Evolutionary conservation across 73 alveolate genomes (phyloP).

Genomic region (Loxodes magnus): DNA sequence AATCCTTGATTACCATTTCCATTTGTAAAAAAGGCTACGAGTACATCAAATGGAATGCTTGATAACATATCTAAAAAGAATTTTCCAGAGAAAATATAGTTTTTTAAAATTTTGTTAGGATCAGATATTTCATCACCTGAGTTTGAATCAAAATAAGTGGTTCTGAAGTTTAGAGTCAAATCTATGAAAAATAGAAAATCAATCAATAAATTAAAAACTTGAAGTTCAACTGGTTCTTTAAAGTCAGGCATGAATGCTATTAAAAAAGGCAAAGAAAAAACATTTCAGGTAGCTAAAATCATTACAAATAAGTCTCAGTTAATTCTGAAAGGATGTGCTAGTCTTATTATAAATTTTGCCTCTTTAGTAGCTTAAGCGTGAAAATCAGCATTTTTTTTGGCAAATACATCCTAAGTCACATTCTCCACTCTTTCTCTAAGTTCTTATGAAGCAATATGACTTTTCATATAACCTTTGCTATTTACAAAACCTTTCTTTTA

Average conservation of each 20-base stretch:
- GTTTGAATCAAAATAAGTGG: constrained; percentile 17
- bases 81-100: constrained; percentile 33
- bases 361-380: not conserved
- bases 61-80: constrained; percentile 33
- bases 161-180: constrained; percentile 19
- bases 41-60: constrained; percentile 28
- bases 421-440: not conserved
- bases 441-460: too few relatives aligned
- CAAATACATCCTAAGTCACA: not conserved
- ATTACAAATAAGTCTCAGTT: constrained; percentile 18
- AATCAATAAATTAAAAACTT: not conserved
- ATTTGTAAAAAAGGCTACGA: too few relatives aligned
- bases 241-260: constrained; percentile 15
- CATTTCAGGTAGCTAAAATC: constrained; percentile 13
- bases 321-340: constrained; percentile 13
- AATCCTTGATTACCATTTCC: constrained; percentile 6
- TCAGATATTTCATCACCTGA: constrained; percentile 36
- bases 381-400: not conserved
- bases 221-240: not conserved
- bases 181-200: constrained; percentile 17
- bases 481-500: too few relatives aligned
- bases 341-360: constrained; percentile 14
- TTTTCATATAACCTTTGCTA: too few relatives aligned
- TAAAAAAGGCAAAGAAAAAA: constrained; percentile 18
- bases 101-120: constrained; percentile 16